These are phyloP conservation scores for Diaporthe capsici DNA, from an alignment of 2,329 filamentous ascomycete genomes.

Conservation along the genomic window DNA sequence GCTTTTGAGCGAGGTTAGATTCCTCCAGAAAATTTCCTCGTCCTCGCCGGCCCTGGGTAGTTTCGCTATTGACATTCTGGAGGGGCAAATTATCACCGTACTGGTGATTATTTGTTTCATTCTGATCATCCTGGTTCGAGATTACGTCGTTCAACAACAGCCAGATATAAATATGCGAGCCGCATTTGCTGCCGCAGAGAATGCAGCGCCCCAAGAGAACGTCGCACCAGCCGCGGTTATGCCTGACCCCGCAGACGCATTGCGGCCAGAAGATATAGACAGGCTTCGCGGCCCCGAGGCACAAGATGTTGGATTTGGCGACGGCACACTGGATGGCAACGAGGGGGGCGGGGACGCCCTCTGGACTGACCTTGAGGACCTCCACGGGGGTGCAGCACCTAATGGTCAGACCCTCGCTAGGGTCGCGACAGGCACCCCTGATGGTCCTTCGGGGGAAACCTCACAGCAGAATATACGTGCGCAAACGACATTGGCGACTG, in stretches of 20 bases:
- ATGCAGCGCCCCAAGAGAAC: slow-evolving; percentile 38
- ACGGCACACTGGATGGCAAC: slow-evolving; percentile 26
- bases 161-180: slow-evolving; percentile 88
- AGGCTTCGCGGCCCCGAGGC: slow-evolving; percentile 34
- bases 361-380: slow-evolving; percentile 10
- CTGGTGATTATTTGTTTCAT: slow-evolving; percentile 95
- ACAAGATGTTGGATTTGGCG: slow-evolving; percentile 27
- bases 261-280: slow-evolving; percentile 32
- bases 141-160: slow-evolving; percentile 99
- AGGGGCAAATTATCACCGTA: slow-evolving; percentile 94
- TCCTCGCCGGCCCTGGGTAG: slow-evolving; percentile 60
- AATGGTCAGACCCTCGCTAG: slow-evolving; percentile 2
- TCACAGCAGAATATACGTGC: neutral
- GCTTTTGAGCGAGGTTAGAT: slow-evolving; percentile 69
- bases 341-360: neutral
- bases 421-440: neutral
- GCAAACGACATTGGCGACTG: neutral
- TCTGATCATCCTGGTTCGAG: slow-evolving; percentile 93
- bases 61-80: slow-evolving; percentile 78
- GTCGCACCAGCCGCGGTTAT: slow-evolving; percentile 24
- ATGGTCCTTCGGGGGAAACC: neutral
- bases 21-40: slow-evolving; percentile 74
- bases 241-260: slow-evolving; percentile 17
- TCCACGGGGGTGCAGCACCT: neutral
- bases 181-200: slow-evolving; percentile 63